Base-by-base conservation (phyloP, 2,329 filamentous ascomycete genomes). In the Albifimbria verrucaria region DNA sequence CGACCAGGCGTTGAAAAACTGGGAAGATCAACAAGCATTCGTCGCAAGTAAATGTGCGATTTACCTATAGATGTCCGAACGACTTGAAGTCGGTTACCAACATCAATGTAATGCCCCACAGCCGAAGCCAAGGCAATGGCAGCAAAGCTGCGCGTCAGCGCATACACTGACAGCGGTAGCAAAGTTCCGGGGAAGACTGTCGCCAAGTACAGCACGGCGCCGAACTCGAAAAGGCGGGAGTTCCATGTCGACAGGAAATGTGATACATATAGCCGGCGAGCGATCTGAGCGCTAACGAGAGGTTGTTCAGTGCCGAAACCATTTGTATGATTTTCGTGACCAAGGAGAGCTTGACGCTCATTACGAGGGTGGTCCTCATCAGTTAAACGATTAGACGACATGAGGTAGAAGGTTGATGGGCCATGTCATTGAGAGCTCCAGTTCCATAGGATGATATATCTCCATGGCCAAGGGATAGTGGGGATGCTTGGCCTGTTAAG, bases 161-260 rank as follows among this genome's bases (percentile, higher is more conserved):
- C 87, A 62, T 90, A 91, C n/a, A 86, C 70, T 0, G 87, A 89
- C 52, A 86, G 77, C 32, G 83, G 86, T 21, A 88, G 74, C 21
- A 91, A 71, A 0, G 86, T 89, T 1, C 74, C 69, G 0, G 79
- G 79, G 58, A 76, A 86, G 45, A 82, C 75, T 1, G 74, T 67
- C 0, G 81, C 80, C 10, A 86, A 71, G 64, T 79, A 86, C 6
- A 86, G 70, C 5, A 86, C 79, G 6, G 81, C 78, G 25, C 77
- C 83, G 52, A 86, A 86, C 62, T 87, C 83, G 56, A 87, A 87
- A 52, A 83, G 69, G 20, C 84, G 79, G 0, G 82, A 81, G 65
- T 86, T 87, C 81, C 81, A 86, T 48, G 83, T 80, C 4, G 83
- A 87, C 1, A 87, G 70, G 50, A 80, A 77, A 57, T 87, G 84